Base-by-base conservation (phyloP, 371 early-diverging fungal genomes). In the Encephalitozoon cuniculi region DNA sequence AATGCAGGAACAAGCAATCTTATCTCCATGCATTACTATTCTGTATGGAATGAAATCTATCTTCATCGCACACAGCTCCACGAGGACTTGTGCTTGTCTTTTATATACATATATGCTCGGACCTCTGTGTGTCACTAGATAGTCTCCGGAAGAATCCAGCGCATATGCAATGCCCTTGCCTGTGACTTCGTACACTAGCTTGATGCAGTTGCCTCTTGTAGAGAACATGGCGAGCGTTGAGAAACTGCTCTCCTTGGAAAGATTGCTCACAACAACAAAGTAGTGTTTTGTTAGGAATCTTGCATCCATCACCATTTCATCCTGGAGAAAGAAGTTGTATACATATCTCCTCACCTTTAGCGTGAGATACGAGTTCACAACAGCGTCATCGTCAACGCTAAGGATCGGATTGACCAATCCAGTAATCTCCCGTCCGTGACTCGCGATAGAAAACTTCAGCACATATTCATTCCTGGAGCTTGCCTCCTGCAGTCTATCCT, bases 241-340 rank as follows among this genome's bases (percentile, higher is more conserved):
- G 15, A 59, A n/a, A 0, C 18, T 37, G 30, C 37, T 34, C 11
- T 59, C 59, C 2, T 15, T 34, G 2, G 59, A 34, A 15, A 59
- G 30, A 21, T 59, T 59, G 15, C 59, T 59, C 34, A 37, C 59
- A 59, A 34, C 37, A n/a, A 28, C 28, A 37, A 59, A 59, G 28
- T 59, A 59, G 7, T 59, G n/a, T 18, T 15, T 59, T 28, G 59
- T 18, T n/a, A 59, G 28, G 7, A 37, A 59, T 15, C 37, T 59
- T 34, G 34, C 59, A n/a, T 59, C 59, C 59, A 59, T 59, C n/a
- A 59, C 3, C 34, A 59, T 59, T 15, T 59, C 59, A 28, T 28
- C 28, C 12, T 30, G 34, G 21, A 59, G 30, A 6, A 34, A n/a
- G 2, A 59, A 34, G 21, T 18, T 37, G 18, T 32, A 6, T 37